Evolutionary conservation across 768 basidiomycete species (phyloP).

Genomic region (Phaeotremella fagi): DNA sequence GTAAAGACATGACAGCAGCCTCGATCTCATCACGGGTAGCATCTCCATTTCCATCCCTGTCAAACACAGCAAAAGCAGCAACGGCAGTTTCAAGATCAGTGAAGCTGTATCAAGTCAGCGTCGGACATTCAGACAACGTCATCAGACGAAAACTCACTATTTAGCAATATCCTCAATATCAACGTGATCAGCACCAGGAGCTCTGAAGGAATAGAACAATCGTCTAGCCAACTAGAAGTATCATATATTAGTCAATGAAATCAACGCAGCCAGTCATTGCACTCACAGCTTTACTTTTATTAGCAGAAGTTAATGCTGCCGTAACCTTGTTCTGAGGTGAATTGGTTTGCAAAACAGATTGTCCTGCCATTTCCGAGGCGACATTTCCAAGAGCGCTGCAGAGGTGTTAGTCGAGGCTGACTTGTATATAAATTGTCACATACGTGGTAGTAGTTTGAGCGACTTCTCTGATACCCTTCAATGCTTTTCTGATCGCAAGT

Average conservation of each 20-base stretch:
- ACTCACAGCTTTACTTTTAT: slow-evolving; percentile 58
- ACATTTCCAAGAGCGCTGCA: slow-evolving; percentile 57
- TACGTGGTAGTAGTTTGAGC: slow-evolving; percentile 76
- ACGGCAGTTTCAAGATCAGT: slow-evolving; percentile 59
- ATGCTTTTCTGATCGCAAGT: slow-evolving; percentile 63
- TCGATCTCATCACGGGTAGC: slow-evolving; percentile 60
- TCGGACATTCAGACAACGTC: not conserved
- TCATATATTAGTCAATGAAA: not conserved
- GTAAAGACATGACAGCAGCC: slow-evolving; percentile 60
- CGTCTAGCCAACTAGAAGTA: slow-evolving; percentile 66
- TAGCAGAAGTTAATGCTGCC: slow-evolving; percentile 69
- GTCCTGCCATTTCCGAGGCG: slow-evolving; percentile 60
- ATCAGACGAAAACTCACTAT: slow-evolving; percentile 44
- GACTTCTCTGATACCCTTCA: slow-evolving; percentile 64
- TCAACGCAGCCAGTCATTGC: not conserved
- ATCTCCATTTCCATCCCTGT: slow-evolving; percentile 53
- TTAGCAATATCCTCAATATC: slow-evolving; percentile 64
- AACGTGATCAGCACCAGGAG: slow-evolving; percentile 59
- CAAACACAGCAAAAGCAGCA: slow-evolving; percentile 51
- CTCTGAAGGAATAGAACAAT: slow-evolving; percentile 77
- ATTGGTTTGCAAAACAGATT: slow-evolving; percentile 74
- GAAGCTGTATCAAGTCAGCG: slow-evolving; percentile 51
- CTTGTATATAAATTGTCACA: slow-evolving; percentile 3
- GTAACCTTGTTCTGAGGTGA: slow-evolving; percentile 75
- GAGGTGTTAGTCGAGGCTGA: not conserved